Conservation (phyloP, 2,329 filamentous ascomycete genomes). For the Diaporthe eres region DNA sequence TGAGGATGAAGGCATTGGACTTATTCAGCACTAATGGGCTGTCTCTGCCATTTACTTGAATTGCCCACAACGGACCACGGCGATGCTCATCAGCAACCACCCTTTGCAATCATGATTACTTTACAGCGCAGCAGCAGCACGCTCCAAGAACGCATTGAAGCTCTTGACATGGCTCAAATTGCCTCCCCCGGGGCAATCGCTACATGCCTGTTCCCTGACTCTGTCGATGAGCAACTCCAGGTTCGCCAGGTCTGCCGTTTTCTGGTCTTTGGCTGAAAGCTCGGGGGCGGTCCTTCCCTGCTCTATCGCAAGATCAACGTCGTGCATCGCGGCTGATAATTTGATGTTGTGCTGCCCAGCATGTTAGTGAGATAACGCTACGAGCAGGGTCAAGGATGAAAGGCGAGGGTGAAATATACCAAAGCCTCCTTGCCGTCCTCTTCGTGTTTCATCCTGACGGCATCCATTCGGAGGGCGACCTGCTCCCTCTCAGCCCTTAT, state of each 20-base stretch:
- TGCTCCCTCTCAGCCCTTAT: constrained; percentile 73
- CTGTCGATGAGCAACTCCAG: constrained; percentile 70
- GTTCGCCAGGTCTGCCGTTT: constrained; percentile 66
- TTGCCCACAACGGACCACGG: not conserved
- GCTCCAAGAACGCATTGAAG: constrained; percentile 75
- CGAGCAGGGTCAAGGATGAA: not conserved
- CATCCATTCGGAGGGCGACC: constrained; percentile 74
- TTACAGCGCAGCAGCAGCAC: constrained; percentile 71
- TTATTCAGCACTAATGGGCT: not conserved
- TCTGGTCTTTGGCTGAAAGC: constrained; percentile 60
- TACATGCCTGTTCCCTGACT: constrained; percentile 68
- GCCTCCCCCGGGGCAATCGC: constrained; percentile 60
- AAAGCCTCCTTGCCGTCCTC: constrained; percentile 65
- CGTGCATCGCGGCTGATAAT: constrained; percentile 72
- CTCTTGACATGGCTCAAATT: constrained; percentile 69
- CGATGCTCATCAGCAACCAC: not conserved
- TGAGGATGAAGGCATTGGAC: not conserved
- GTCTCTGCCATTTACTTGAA: not conserved
- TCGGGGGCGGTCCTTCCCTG: constrained; percentile 61
- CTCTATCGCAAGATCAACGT: constrained; percentile 70
- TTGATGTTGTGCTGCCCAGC: constrained; percentile 60
- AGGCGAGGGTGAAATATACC: constrained; percentile 52
- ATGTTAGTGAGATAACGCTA: constrained; percentile 9
- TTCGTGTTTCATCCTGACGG: constrained; percentile 72
- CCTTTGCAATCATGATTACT: constrained; percentile 35